Conservation (phyloP, 2,329 filamentous ascomycete genomes). For the Aspergillus sclerotialis region DNA sequence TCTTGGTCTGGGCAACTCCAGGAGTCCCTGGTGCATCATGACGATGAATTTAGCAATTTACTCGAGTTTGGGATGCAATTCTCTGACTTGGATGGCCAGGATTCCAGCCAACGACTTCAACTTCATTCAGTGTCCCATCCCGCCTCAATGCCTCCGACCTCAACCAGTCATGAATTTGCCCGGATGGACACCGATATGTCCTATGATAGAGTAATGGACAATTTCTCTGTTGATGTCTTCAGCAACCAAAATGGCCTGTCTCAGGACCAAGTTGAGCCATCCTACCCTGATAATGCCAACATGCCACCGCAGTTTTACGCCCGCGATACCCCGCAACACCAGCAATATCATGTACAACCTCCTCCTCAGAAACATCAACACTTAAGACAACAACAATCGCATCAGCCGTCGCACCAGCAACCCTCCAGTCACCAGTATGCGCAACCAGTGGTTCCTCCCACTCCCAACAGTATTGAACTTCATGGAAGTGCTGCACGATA, state of each 20-base stretch:
- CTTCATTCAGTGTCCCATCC: conserved; percentile 24
- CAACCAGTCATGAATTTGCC: conserved; percentile 18
- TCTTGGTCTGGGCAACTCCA: conserved; percentile 35
- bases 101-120: conserved; percentile 28
- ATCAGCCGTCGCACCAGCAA: conserved; percentile 17
- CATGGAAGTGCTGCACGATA: conserved; percentile 38
- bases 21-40: conserved; percentile 33
- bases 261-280: conserved; percentile 17
- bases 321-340: conserved; percentile 22
- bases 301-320: conserved; percentile 28
- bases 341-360: conserved; percentile 16
- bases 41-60: conserved; percentile 44
- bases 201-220: conserved; percentile 26
- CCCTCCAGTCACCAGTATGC: conserved; percentile 21
- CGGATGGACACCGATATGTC: conserved; percentile 23
- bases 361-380: too few relatives aligned
- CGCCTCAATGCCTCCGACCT: conserved; percentile 26
- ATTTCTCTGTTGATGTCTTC: conserved; percentile 27
- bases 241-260: conserved; percentile 15
- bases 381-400: conserved; percentile 22
- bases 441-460: conserved; percentile 38
- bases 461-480: conserved; percentile 43
- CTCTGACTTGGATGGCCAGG: conserved; percentile 33
- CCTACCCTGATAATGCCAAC: conserved; percentile 23
- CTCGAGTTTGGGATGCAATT: conserved; percentile 44